Evolutionary conservation across 2,329 filamentous ascomycete species (phyloP), one percentile per base, ranked within the genome.

Genomic region (Onygena corvina): DNA sequence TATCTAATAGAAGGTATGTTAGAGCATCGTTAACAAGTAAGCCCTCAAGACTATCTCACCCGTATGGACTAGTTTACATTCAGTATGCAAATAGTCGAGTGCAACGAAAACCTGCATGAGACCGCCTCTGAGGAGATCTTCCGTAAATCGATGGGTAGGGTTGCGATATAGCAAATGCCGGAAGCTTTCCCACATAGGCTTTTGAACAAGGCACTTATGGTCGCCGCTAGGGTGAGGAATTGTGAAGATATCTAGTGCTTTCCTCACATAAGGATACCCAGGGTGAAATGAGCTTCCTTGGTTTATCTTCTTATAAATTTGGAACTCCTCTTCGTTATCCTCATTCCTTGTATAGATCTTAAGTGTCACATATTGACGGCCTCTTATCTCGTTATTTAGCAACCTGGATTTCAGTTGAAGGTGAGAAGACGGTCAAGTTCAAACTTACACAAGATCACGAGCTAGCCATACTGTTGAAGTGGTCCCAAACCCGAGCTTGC

Each of bases 51-150:
- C 12, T 21, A 30, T 44, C 48, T 47, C 61, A 69, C 67, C 68
- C 46, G 67, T 72, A 55, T 74, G 71, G 18, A 71, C 61, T 50
- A 74, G 56, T 30, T 66, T 64, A 58, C 64, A 67, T 54, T 71
- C 64, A 3, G 60, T 62, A 53, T 73, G 69, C 33, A 73, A 54
- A 29, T 64, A 57, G 20, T 73, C 67, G 3, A 72, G 62, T 14
- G 67, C 69, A 31, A 63, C 61, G 18, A 72, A 65, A 3, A 67
- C 25, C 29, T 64, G 62, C 49, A 57, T 54, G 31, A 74, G 58
- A 31, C 63, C 61, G 18, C 53, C 53, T 52, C 64, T 67, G 9
- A 73, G 55, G 12, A 72, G 57, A 18, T 64, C 57, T 27, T 64
- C 56, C 9, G 65, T 62, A 38, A 71, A 67, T 18, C 67, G 59